phyloP scores from a whole-genome alignment of 2,329 filamentous ascomycete genomes.

The Xylogone sp. region DNA sequence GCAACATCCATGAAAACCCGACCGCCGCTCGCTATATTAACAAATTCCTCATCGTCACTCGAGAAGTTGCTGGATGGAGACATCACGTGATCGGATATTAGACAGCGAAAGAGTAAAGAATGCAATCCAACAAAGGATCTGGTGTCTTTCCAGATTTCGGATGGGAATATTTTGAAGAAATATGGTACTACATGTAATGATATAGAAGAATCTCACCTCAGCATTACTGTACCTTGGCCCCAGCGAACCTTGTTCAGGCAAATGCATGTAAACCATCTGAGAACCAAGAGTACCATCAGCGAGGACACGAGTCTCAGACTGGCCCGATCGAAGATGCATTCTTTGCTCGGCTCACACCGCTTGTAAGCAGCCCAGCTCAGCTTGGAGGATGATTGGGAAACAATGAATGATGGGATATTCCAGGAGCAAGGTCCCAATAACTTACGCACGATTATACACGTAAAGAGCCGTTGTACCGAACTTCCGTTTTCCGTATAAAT shows the following conservation, averaged over 20 bases:
- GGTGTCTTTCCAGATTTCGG: not conserved
- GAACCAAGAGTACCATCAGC: no score
- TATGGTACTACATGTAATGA: not conserved
- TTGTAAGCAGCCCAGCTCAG: no score
- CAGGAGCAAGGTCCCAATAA: no score
- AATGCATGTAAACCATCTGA: not conserved
- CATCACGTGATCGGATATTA: not conserved
- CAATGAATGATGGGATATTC: no score
- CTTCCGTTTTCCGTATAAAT: no score
- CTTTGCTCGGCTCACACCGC: no score
- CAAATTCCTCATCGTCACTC: not conserved
- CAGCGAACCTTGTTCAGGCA: not conserved
- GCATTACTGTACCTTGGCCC: not conserved
- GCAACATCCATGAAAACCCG: not conserved
- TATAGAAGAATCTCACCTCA: not conserved
- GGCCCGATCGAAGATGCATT: no score
- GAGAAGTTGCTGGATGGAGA: not conserved
- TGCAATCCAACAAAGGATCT: not conserved
- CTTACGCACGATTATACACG: no score
- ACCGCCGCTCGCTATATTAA: not conserved
- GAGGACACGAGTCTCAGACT: no score
- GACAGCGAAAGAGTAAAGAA: not conserved
- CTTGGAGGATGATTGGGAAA: no score
- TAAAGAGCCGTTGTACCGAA: no score
- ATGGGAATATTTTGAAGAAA: not conserved